These are phyloP conservation scores for Teratosphaeria pseudoeucalypti DNA, from an alignment of 2,329 filamentous ascomycete genomes.

Conservation along the genomic window DNA sequence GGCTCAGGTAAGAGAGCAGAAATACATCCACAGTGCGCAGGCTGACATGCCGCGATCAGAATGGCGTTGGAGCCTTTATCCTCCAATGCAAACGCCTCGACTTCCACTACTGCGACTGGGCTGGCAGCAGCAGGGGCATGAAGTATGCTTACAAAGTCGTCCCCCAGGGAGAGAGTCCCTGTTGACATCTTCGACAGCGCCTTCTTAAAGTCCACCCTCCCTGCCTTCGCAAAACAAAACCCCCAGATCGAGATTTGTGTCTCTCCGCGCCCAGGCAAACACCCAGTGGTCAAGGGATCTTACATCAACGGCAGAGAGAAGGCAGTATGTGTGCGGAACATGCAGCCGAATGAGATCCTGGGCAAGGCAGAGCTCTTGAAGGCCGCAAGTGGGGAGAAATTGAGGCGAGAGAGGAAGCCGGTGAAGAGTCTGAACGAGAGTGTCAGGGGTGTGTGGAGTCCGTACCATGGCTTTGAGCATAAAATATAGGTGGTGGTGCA, in stretches of 20 bases:
- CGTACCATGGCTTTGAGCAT: slow-evolving; percentile 48
- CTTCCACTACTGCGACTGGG: slow-evolving; percentile 96
- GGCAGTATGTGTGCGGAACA: slow-evolving; percentile 77
- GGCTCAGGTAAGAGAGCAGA: slow-evolving; percentile 39
- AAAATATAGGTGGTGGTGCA: slow-evolving; percentile 27
- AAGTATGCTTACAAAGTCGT: slow-evolving; percentile 46
- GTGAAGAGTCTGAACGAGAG: slow-evolving; percentile 54
- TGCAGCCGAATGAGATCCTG: slow-evolving; percentile 69
- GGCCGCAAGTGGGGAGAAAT: slow-evolving; percentile 65
- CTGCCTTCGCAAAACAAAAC: slow-evolving; percentile 67
- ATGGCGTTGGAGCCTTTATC: slow-evolving; percentile 93
- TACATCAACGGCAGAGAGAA: slow-evolving; percentile 88
- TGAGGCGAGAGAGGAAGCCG: slow-evolving; percentile 48
- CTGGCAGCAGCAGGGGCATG: slow-evolving; percentile 88
- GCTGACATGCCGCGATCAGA: slow-evolving; percentile 43
- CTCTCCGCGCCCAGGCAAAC: slow-evolving; percentile 78
- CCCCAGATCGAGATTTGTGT: slow-evolving; percentile 86
- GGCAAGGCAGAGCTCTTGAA: slow-evolving; percentile 67
- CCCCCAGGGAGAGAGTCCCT: neutral
- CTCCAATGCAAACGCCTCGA: slow-evolving; percentile 93
- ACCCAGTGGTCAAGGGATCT: slow-evolving; percentile 78
- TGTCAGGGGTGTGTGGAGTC: slow-evolving; percentile 56
- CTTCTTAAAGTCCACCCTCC: slow-evolving; percentile 70
- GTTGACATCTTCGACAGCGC: slow-evolving; percentile 39
- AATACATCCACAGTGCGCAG: neutral